Base-by-base conservation (phyloP, 352 stramenopile species). In the Blastocystis sp. region DNA sequence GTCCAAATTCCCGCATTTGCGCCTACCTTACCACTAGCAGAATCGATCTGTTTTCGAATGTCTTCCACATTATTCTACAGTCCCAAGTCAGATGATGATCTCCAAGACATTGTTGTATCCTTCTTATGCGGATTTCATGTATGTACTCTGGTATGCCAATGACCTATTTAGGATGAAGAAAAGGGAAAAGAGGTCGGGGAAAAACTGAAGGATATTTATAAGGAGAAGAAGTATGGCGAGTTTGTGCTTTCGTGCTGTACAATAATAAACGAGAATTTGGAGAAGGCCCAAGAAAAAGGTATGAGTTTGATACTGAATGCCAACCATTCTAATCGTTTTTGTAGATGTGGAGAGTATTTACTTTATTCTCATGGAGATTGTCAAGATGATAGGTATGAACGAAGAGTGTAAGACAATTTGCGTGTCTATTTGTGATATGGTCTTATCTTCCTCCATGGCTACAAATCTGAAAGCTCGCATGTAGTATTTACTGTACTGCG, bases 301-400 rank as follows among this genome's bases (percentile, higher is more conserved):
- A 68, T 40, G 51, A 54, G 9, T 24, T 53, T 24, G 3, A 24
- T 11, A 19, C 4, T 19, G 15, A 68, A 44, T 9, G 24, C 7
- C 3, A 17, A 13, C 17, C 9, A 33, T 60, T n/a, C 73, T 84
- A 40, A 84, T 30, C 27, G 7, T 15, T 35, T 42, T 7, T 68
- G 13, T 84, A 84, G 73, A 84, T 66, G 51, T 84, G 11, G 73
- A 84, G 73, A 84, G 73, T 42, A 44, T 84, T 64, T 84, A 68
- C 73, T 84, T 68, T 42, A 27, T 84, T 62, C 48, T 84, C 4
- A 84, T 84, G 73, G 73, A 84, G 51, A 59, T 44, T 19, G 44
- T 84, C 42, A 84, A 66, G 54, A 64, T 54, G 48, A 33, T 68
- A 7, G 73, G 73, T 22, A 68, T 51, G 27, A 68, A 30, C 24